Base-by-base conservation (phyloP, 805 yeast genomes). In the Soucietia sequanensis region DNA sequence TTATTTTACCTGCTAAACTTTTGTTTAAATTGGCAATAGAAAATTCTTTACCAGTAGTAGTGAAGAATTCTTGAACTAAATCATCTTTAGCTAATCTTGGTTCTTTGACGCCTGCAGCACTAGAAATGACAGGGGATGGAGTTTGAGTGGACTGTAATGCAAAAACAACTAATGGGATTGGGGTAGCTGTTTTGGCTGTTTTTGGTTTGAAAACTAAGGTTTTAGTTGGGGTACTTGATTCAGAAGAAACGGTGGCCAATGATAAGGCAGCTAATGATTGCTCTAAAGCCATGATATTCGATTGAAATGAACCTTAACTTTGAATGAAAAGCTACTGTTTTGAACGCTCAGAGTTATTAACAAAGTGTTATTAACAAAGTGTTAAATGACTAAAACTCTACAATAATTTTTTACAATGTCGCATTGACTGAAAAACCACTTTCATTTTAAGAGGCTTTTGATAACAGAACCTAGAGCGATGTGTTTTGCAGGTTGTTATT, bases 11-110 rank as follows among this genome's bases (percentile, higher is more conserved):
- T 30, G 77, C 79, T 42, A 59, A 56, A 21, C 46, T 58, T 33
- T 47, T 47, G 46, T 65, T 59, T 52, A 77, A 62, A 44, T 67
- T 64, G 35, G 82, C 84, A 38, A 79, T 58, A 16, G 84, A 68
- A 44, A 81, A 78, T 55, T 81, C 83, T 53, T 78, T 76, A 27
- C 88, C 73, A 17, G 74, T 41, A 23, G 72, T 65, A 24, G 67
- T 62, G 43, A 84, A 83, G 50, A 82, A 76, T 48, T 78, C 78
- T 42, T 70, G 68, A 31, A 87, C 81, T 47, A 88, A 70, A 37
- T 83, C 95, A 44, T 84, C 90, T 48, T 81, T 81, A 34, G 96
- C 96, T 51, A 88, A 68, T 62, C 96, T 77, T 45, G 95, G 95
- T 41, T 88, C 96, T 63, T 88, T 88, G 34, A 76, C 84, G 28